phyloP scores from a whole-genome alignment of 2,329 filamentous ascomycete species.

The Fusarium sp. region DNA sequence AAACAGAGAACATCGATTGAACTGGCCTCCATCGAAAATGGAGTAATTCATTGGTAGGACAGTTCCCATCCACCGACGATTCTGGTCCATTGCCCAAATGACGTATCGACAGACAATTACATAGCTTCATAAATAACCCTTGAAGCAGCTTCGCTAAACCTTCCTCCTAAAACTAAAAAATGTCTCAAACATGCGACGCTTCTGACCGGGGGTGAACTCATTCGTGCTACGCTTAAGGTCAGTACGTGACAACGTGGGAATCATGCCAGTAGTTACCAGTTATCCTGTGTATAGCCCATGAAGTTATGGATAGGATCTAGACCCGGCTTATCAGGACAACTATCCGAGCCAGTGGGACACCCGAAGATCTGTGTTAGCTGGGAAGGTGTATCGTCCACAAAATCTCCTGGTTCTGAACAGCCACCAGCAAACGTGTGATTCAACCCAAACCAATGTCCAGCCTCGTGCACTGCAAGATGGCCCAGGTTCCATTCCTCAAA shows the following conservation, averaged over 20 bases:
- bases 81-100: too few relatives aligned
- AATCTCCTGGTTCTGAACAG: constrained; percentile 53
- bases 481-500: constrained; percentile 27
- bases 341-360: constrained; percentile 49
- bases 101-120: too few relatives aligned
- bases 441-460: constrained; percentile 59
- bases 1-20: too few relatives aligned
- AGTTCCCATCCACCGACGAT: too few relatives aligned
- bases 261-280: constrained; percentile 50
- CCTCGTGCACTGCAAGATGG: constrained; percentile 53
- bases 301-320: constrained; percentile 51
- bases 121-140: too few relatives aligned
- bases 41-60: too few relatives aligned
- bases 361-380: constrained; percentile 46
- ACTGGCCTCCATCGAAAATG: too few relatives aligned
- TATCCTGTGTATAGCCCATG: constrained; percentile 51
- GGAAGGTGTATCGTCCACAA: constrained; percentile 56
- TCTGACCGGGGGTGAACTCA: constrained; percentile 17
- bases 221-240: not conserved
- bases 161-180: constrained; percentile 13
- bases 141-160: not conserved
- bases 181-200: constrained; percentile 13
- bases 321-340: constrained; percentile 30
- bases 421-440: constrained; percentile 58
- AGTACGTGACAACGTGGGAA: not conserved